phyloP scores from a whole-genome alignment of 169 alveolate genomes.

The Plasmodium billcollinsi region DNA sequence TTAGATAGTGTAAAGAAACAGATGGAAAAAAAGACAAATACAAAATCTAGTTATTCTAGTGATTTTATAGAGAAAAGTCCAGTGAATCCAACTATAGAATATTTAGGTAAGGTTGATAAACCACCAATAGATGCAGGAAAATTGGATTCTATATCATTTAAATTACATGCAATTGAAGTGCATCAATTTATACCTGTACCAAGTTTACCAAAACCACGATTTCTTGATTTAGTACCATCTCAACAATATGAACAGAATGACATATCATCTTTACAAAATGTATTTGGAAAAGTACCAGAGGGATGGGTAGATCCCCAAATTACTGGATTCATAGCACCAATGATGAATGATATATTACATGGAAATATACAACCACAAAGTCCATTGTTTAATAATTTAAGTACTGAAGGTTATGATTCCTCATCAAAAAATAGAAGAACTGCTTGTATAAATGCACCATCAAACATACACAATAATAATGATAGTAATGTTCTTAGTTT shows the following conservation, averaged over 20 bases:
- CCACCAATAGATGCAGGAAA: conserved; percentile 85
- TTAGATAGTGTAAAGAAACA: conserved; percentile 63
- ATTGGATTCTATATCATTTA: conserved; percentile 86
- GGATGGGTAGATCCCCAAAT: conserved; percentile 90
- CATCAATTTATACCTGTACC: conserved; percentile 91
- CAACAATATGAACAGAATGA: conserved; percentile 71
- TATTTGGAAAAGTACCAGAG: conserved; percentile 84
- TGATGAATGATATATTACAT: conserved; percentile 88
- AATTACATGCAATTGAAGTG: conserved; percentile 90
- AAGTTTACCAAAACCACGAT: conserved; percentile 83
- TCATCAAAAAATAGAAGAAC: background rate
- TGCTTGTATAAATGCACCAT: conserved; percentile 11
- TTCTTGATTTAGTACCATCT: conserved; percentile 84
- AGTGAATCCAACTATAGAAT: conserved; percentile 83
- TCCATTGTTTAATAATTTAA: conserved; percentile 61
- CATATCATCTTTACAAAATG: conserved; percentile 81
- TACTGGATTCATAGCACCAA: conserved; percentile 91
- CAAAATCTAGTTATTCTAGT: conserved; percentile 40
- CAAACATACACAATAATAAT: background rate
- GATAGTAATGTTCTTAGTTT: background rate
- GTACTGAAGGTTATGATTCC: conserved; percentile 8
- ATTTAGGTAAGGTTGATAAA: conserved; percentile 81
- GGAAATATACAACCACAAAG: conserved; percentile 79
- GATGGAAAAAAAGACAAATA: conserved; percentile 24
- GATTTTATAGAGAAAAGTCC: conserved; percentile 65